Conservation (phyloP, 495 filamentous ascomycete genomes). For the Penicillium alfredii region DNA sequence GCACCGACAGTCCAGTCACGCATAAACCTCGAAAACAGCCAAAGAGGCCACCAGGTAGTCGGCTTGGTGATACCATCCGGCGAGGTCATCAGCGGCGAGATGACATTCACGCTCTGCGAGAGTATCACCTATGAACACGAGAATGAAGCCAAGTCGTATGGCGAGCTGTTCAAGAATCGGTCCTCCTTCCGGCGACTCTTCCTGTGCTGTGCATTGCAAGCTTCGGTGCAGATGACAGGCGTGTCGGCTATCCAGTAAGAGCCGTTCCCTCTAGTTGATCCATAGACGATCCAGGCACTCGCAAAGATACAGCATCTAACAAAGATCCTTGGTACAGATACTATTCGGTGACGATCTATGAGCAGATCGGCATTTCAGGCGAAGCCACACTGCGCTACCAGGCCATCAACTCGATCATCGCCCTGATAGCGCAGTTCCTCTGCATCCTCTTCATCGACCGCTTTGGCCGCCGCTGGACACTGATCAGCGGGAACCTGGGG, state of each 20-base stretch:
- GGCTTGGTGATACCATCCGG: slow-evolving; percentile 59
- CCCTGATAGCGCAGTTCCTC: slow-evolving; percentile 55
- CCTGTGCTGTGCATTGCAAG: slow-evolving; percentile 61
- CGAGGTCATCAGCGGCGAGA: slow-evolving; percentile 69
- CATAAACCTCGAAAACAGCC: slow-evolving; percentile 69
- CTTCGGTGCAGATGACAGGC: slow-evolving; percentile 67
- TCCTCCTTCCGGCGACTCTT: slow-evolving; percentile 65
- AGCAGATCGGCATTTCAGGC: slow-evolving; percentile 59
- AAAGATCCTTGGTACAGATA: slow-evolving; percentile 46
- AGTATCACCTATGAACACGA: slow-evolving; percentile 45
- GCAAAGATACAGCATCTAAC: background rate
- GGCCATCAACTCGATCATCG: slow-evolving; percentile 63
- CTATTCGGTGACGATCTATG: slow-evolving; percentile 60
- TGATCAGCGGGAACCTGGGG: slow-evolving; percentile 60
- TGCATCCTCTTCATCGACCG: slow-evolving; percentile 65
- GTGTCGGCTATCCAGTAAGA: slow-evolving; percentile 64
- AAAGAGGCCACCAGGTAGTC: slow-evolving; percentile 72
- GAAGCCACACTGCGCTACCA: slow-evolving; percentile 65
- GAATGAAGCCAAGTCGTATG: slow-evolving; percentile 62
- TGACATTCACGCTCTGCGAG: slow-evolving; percentile 72
- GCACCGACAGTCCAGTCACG: slow-evolving; percentile 58
- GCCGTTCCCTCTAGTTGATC: background rate
- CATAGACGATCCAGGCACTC: background rate
- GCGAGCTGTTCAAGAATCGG: slow-evolving; percentile 57
- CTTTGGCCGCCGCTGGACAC: slow-evolving; percentile 57